phyloP scores from a whole-genome alignment of 73 alveolate species.

The Paramecium bursaria region DNA sequence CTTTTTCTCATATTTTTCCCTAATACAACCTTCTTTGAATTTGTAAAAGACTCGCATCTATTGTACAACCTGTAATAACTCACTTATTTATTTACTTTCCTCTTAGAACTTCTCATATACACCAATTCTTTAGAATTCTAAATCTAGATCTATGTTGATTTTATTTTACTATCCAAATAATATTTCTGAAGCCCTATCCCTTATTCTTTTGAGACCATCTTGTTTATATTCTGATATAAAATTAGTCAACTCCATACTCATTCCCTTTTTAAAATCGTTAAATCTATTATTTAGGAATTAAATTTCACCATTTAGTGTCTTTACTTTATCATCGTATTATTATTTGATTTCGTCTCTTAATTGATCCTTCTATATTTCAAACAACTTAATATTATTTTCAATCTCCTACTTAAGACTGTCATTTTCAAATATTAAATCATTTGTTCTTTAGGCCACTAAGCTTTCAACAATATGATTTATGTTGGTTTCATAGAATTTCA shows the following conservation, averaged over 20 bases:
- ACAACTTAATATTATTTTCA: background rate
- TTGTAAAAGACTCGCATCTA: slow-evolving; percentile 18
- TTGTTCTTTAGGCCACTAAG: slow-evolving; percentile 47
- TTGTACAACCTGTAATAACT: background rate
- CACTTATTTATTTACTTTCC: slow-evolving; percentile 2
- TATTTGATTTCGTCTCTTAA: slow-evolving; percentile 22
- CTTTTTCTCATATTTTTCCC: slow-evolving; percentile 4
- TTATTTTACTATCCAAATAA: slow-evolving; percentile 49
- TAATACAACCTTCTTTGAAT: slow-evolving; percentile 30
- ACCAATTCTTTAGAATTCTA: slow-evolving; percentile 41
- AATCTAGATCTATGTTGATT: slow-evolving; percentile 46
- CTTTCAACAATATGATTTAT: slow-evolving; percentile 56
- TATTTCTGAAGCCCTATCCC: slow-evolving; percentile 50
- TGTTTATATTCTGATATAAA: slow-evolving; percentile 16
- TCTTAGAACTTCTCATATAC: slow-evolving; percentile 48
- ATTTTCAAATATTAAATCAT: slow-evolving; percentile 53
- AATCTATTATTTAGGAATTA: slow-evolving; percentile 34
- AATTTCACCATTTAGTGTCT: background rate
- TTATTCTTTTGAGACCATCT: slow-evolving; percentile 52
- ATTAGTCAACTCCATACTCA: slow-evolving; percentile 46
- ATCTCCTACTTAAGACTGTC: slow-evolving; percentile 32
- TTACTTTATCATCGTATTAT: background rate
- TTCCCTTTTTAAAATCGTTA: slow-evolving; percentile 51
- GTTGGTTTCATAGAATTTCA: slow-evolving; percentile 18
- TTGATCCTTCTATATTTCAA: slow-evolving; percentile 31